Evolutionary conservation across 2,329 filamentous ascomycete species (phyloP), one percentile per base, ranked within the genome.

Genomic region (Graphilbum ipis-grandicollis): DNA sequence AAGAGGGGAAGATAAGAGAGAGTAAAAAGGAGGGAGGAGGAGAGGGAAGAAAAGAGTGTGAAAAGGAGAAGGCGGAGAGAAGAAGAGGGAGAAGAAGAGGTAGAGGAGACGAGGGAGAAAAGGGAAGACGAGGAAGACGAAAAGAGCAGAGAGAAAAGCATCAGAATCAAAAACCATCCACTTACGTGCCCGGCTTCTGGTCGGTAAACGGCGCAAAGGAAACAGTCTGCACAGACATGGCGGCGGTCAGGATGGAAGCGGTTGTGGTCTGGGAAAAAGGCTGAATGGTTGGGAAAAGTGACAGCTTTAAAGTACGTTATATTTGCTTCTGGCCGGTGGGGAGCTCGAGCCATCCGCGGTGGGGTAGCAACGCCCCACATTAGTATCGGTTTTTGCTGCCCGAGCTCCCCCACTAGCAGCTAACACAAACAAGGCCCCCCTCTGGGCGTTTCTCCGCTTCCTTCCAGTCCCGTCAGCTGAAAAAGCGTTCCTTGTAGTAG

Each of bases 131-230:
- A 13, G 6, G 26, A 28, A 28, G 26, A 28, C 26, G 21, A 23
- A 23, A 23, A n/a, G n/a, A n/a, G 23, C 23, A 7, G 23, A 13
- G 7, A 7, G 8, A 13, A 25, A 8, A 7, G 13, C 8, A 25
- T 15, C 13, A 35, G 39, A 34, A 40, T 33, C 23, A 25, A 33
- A n/a, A n/a, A n/a, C n/a, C n/a, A n/a, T n/a, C n/a, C n/a, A 85
- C 88, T 62, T 75, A 94, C 88, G 88, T 96, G 72, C 88, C 88
- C 46, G 88, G 85, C 71, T 98, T 98, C 72, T 98, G 90, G 71
- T 96, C 90, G 46, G 79, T 70, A 61, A 90, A 94, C 42, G 86
- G 74, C 58, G 75, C 75, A 58, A 93, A 75, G 49, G 79, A 71
- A 52, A 94, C 81, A 38, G 79, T 83, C 60, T 82, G 71, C 59